A percentile compares a stretch with the other conserved stretches of the same genome.
These are phyloP conservation scores for Abelmoschus esculentus DNA, from an alignment of 345 rosid genomes.

Conservation along the genomic window DNA sequence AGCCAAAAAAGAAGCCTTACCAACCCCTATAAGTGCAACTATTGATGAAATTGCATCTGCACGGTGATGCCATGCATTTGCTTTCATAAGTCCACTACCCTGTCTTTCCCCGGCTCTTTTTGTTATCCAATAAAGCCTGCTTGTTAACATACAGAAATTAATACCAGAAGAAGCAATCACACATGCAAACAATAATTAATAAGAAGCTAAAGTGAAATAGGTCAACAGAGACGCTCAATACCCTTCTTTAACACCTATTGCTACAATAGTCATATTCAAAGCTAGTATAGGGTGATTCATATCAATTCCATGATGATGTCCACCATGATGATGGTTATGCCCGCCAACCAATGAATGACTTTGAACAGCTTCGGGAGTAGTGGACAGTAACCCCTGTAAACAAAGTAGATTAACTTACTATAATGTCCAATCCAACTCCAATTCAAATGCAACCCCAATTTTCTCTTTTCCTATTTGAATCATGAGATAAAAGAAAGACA, in stretches of 20 bases:
- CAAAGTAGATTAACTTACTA: conserved; percentile 6
- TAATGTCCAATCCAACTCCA: conserved; percentile 11
- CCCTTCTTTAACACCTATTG: conserved; percentile 89
- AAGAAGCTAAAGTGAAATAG: conserved; percentile 8
- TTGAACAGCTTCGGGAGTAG: conserved; percentile 37
- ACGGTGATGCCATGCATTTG: conserved; percentile 99
- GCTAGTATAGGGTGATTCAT: conserved; percentile 77
- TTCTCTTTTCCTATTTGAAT: not conserved
- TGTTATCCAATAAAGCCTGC: conserved; percentile 86
- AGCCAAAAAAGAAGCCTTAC: conserved; percentile 20
- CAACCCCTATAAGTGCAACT: conserved; percentile 76
- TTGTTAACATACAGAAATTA: not conserved
- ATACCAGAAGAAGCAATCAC: not conserved
- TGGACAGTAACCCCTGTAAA: conserved; percentile 45
- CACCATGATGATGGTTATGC: conserved; percentile 44
- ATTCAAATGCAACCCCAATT: conserved; percentile 5
- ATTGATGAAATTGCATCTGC: conserved; percentile 89
- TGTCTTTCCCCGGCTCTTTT: conserved; percentile 80
- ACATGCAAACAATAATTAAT: not conserved
- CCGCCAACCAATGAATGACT: conserved; percentile 28
- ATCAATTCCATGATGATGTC: conserved; percentile 49
- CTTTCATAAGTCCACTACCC: conserved; percentile 93
- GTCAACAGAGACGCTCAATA: conserved; percentile 16
- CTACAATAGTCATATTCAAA: conserved; percentile 60
- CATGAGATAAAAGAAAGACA: conserved; percentile 5